phyloP scores from a whole-genome alignment of 768 basidiomycete species.

The Peribolospora baueri region DNA sequence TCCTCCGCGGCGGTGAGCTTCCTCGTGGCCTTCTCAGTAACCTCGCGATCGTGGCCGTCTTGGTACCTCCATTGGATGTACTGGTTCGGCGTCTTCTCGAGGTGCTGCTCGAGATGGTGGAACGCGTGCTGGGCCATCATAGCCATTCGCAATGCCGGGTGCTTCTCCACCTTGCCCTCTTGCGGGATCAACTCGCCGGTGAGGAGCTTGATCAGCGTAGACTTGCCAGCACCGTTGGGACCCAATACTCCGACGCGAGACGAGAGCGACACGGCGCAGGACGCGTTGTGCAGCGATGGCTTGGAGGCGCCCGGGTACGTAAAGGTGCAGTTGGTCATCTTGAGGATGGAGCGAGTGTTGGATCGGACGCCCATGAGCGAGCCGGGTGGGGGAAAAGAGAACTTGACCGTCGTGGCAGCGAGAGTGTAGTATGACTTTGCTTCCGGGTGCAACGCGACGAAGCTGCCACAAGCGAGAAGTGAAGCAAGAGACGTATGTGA shows the following conservation, averaged over 20 bases:
- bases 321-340: slow-evolving; percentile 71
- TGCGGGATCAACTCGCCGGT: slow-evolving; percentile 84
- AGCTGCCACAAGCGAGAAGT: slow-evolving; percentile 15
- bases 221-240: slow-evolving; percentile 94
- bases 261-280: slow-evolving; percentile 78
- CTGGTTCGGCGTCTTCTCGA: slow-evolving; percentile 85
- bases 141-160: slow-evolving; percentile 75
- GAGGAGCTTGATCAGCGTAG: slow-evolving; percentile 78
- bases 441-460: slow-evolving; percentile 72
- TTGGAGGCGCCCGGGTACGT: slow-evolving; percentile 64
- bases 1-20: slow-evolving; percentile 72
- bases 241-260: slow-evolving; percentile 96
- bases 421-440: slow-evolving; percentile 94
- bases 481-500: not conserved
- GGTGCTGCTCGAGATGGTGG: slow-evolving; percentile 74
- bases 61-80: slow-evolving; percentile 99
- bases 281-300: slow-evolving; percentile 66
- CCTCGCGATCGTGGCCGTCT: slow-evolving; percentile 87
- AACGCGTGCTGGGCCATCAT: slow-evolving; percentile 97
- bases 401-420: slow-evolving; percentile 75
- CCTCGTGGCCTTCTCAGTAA: slow-evolving; percentile 74
- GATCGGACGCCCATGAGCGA: slow-evolving; percentile 92
- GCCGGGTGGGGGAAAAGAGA: slow-evolving; percentile 84
- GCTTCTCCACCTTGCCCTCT: slow-evolving; percentile 75
- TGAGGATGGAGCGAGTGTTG: slow-evolving; percentile 84